Conservation (phyloP, 2,329 filamentous ascomycete species). For the Teratosphaeriaceae sp. region DNA sequence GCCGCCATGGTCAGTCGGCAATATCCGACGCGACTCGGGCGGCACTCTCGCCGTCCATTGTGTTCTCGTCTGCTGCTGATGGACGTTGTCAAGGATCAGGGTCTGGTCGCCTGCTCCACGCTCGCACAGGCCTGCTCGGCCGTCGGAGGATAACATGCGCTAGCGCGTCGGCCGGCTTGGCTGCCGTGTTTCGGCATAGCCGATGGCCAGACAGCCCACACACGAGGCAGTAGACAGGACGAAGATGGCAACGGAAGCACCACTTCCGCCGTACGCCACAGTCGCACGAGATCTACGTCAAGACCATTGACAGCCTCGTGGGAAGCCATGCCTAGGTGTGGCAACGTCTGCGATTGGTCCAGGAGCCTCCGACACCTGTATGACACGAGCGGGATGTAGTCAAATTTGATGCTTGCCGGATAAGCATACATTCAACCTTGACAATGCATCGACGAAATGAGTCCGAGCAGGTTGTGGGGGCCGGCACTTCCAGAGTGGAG, state of each 20-base stretch:
- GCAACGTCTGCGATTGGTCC: conserved; percentile 1
- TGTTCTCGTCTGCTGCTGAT: no score
- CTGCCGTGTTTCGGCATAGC: neutral
- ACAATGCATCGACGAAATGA: no score
- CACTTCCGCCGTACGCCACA: no score
- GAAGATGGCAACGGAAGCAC: no score
- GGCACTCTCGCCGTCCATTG: no score
- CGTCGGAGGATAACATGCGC: neutral
- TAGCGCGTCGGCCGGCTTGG: neutral
- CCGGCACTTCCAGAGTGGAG: no score
- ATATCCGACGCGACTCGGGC: no score
- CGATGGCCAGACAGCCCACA: neutral
- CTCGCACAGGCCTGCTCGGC: neutral
- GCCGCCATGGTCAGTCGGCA: neutral
- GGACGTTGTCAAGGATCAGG: no score
- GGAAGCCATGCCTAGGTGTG: no score
- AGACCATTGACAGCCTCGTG: no score
- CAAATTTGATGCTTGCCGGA: conserved; percentile 3
- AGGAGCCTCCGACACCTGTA: neutral
- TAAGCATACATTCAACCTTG: conserved; percentile 6
- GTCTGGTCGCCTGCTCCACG: neutral
- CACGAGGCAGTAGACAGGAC: neutral
- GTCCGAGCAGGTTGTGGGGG: no score
- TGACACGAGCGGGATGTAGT: neutral
- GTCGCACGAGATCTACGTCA: no score